A percentile compares a stretch with the other conserved stretches of the same genome.
Conservation (phyloP, 345 rosid genomes). For the Sapria himalayana region DNA sequence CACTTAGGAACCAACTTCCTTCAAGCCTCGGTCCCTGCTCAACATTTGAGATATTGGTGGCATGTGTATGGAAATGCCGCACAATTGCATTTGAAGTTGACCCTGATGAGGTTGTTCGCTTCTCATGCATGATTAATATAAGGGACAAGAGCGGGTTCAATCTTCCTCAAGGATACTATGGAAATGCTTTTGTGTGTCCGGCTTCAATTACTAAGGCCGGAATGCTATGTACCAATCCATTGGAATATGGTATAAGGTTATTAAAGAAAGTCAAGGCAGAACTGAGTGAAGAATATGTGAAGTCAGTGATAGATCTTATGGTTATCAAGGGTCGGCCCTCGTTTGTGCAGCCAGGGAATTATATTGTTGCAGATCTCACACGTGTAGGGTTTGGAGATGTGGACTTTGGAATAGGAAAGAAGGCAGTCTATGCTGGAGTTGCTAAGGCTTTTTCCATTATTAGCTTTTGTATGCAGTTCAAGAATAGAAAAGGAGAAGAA, state of each 20-base stretch:
- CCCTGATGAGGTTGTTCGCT: slow-evolving; percentile 11
- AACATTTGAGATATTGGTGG: slow-evolving; percentile 8
- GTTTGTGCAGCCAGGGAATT: slow-evolving; percentile 6
- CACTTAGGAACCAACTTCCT: slow-evolving; percentile 11
- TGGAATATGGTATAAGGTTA: slow-evolving; percentile 5
- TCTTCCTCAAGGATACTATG: slow-evolving; percentile 8
- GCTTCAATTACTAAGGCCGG: slow-evolving; percentile 3
- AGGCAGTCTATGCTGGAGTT: slow-evolving; percentile 10
- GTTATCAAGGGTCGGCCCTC: slow-evolving; percentile 11
- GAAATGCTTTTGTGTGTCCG: slow-evolving; percentile 5
- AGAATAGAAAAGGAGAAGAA: slow-evolving; percentile 7
- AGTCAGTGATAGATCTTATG: slow-evolving; percentile 9
- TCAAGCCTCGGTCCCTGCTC: slow-evolving; percentile 7
- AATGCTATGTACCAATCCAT: slow-evolving; percentile 2
- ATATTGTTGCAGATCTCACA: slow-evolving; percentile 10
- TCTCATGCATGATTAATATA: slow-evolving; percentile 12
- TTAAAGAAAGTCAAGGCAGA: slow-evolving; percentile 8
- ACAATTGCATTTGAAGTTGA: slow-evolving; percentile 11
- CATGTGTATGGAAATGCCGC: slow-evolving; percentile 19
- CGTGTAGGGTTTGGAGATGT: slow-evolving; percentile 8
- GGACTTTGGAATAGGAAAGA: slow-evolving; percentile 15
- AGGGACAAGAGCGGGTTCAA: slow-evolving; percentile 11
- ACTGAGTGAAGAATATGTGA: slow-evolving; percentile 10
- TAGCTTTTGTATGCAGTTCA: slow-evolving; percentile 1
- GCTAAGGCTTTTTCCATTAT: too few species aligned